Base-by-base conservation (phyloP, 2,329 filamentous ascomycete genomes). In the Fusarium sp. region DNA sequence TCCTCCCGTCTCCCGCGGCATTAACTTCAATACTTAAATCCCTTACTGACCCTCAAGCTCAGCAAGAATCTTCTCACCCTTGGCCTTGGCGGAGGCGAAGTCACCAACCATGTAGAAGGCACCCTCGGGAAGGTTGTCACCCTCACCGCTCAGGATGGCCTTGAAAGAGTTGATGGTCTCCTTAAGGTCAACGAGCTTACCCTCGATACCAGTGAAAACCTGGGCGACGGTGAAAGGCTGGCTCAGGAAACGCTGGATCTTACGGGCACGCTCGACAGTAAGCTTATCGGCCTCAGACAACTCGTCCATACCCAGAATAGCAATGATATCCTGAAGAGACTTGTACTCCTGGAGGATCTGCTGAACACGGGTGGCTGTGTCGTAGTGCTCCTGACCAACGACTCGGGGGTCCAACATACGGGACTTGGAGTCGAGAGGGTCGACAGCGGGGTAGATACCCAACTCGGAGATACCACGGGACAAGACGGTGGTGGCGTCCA, bases 331-430 rank as follows among this genome's bases (percentile, higher is more conserved):
- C 88, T 99, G 96, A 76, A 99, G 93, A 73, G 95, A 98, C 92
- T 98, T 98, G 92, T 99, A 99, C 89, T 98, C 96, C 87, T 99
- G 96, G 82, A 99, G 91, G 85, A 97, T 98, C 87, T 97, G 94
- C 89, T 99, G 96, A 80, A 99, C 96, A 78, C 91, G 91, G 83
- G 92, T 92, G 83, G 96, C 96, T 78, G 90, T 95, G 70, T 94
- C 83, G 91, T 99, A 99, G 89, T 99, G 96, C 70, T 99, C 96
- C 80, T 98, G 88, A 83, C 96, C 96, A 79, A 99, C 92, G 80
- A 99, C 90, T 92, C 96, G 94, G 84, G 96, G 93, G 87, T 98
- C 96, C 80, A 99, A 88, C 92, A 99, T 97, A 90, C 96, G 94
- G 75, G 94, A 98, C 87, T 97, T 97, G 83, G 94, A 97, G 88